Base-by-base conservation (phyloP, 345 rosid genomes). In the Camelina hispida region DNA sequence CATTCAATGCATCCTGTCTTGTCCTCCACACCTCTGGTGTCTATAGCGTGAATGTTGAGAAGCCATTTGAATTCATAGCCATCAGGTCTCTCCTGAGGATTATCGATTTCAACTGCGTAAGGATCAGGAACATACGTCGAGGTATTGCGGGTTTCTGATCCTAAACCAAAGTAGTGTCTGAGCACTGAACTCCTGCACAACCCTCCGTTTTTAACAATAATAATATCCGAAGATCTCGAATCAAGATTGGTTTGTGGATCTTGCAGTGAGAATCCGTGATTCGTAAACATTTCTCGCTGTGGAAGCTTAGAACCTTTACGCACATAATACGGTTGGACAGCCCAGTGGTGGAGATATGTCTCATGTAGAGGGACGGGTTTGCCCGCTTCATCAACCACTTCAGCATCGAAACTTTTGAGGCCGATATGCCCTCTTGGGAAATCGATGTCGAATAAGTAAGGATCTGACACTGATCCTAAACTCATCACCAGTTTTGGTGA, bases 271-370 rank as follows among this genome's bases (percentile, higher is more conserved):
- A 78, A 78, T 0, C 77, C 81, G 23, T 62, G 80, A 12, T 64
- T 63, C 53, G 42, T 71, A 16, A 6, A 18, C 71, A 68, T 53
- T 2, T 70, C 50, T 37, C 11, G 16, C 15, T 72, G 68, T 2
- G 48, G 30, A 37, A 63, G 66, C 44, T 75, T 37, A 16, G 69
- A 67, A 46, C 76, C 83, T 60, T 76, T 68, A 25, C 74, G 86
- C 6, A 38, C 81, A 64, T 83, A 79, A 79, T 86, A 86, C 1
- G 81, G 89, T n/a, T 3, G 63, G 15, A 94, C 81, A 34, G 82
- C 46, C 98, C 98, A 94, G 64, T 91, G 98, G 71, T 94, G 98
- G 47, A 94, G 91, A 78, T 94, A 94, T 18, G 98, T 90, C 73
- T 94, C 91, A 5, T 87, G 87, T 47, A 91, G 88, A 23, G 97